Base-by-base conservation (phyloP, 805 yeast genomes). In the Spathaspora girioi region DNA sequence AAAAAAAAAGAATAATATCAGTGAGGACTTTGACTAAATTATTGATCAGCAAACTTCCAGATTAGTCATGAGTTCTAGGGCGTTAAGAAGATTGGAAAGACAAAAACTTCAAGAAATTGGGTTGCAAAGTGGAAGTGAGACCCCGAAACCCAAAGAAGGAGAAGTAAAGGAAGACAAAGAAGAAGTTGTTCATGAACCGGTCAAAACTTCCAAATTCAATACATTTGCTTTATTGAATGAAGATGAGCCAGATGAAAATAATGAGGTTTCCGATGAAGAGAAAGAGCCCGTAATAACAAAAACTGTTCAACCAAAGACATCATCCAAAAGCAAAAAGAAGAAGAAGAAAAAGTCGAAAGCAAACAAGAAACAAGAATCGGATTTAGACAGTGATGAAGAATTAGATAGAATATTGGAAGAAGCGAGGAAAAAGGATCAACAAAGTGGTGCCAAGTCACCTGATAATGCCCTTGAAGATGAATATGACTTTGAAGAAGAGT, bases 381-480 rank as follows among this genome's bases (percentile, higher is more conserved):
- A 54, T n/a, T 59, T 58, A 2, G 67, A 70, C n/a, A 75, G 76
- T 52, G 86, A 82, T 56, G 84, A 80, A 7, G 89, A 83, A 32
- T 66, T 86, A 23, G 89, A 84, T 63, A 69, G 68, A 53, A 69
- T 84, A 3, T 62, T 86, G 3, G 76, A 70, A 17, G 80, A 82
- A 49, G 66, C 64, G 29, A 65, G 62, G 40, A 50, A 58, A 23
- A 59, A 61, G 50, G 73, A 72, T 50, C 53, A 55, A 38, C 23
- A 19, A 14, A 8, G 31, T 46, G 5, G 40, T 19, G 14, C 29
- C 8, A 43, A 43, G 18, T 26, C 26, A 12, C 60, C 61, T 15
- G 59, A 59, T 2, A 60, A 61, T n/a, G 64, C 57, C 3, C 65
- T 61, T 7, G 64, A 63, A 17, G 65, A 63, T 9, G 63, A 61